These are phyloP conservation scores for Leishmania aethiopica DNA, from an alignment of 208 protist species.

Conservation along the genomic window DNA sequence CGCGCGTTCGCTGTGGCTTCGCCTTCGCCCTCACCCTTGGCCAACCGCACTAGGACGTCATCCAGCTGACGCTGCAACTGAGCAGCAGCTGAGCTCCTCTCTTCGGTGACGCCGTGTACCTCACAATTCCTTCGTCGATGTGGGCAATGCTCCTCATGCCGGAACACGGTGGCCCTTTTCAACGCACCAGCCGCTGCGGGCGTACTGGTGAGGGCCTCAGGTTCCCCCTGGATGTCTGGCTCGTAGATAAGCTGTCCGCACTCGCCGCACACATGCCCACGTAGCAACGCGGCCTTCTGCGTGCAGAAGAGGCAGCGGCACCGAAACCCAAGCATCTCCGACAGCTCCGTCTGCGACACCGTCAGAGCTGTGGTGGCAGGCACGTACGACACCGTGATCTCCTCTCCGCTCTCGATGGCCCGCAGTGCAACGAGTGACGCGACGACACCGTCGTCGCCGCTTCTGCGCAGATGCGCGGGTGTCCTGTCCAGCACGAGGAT, in stretches of 20 bases:
- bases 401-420: conserved; percentile 63
- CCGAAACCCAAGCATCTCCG: conserved; percentile 34
- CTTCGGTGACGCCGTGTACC: background rate
- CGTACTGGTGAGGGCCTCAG: background rate
- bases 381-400: conserved; percentile 74
- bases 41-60: conserved; percentile 1
- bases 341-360: conserved; percentile 25
- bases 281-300: conserved; percentile 37
- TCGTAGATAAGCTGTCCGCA: conserved; percentile 53
- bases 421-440: conserved; percentile 49
- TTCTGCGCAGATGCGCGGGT: background rate
- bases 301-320: conserved; percentile 61
- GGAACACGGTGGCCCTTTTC: conserved; percentile 11
- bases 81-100: background rate
- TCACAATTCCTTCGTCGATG: background rate
- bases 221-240: background rate
- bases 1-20: background rate
- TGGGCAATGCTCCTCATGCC: conserved; percentile 14
- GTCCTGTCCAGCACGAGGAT: conserved; percentile 36
- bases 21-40: background rate
- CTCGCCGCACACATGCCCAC: conserved; percentile 53
- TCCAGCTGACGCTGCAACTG: conserved; percentile 18
- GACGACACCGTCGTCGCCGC: background rate
- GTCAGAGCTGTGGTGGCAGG: conserved; percentile 41
- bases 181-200: background rate